A percentile compares a stretch with the other conserved stretches of the same genome.
phyloP scores from a whole-genome alignment of 2,329 filamentous ascomycete species.

The Curvularia spicifera region DNA sequence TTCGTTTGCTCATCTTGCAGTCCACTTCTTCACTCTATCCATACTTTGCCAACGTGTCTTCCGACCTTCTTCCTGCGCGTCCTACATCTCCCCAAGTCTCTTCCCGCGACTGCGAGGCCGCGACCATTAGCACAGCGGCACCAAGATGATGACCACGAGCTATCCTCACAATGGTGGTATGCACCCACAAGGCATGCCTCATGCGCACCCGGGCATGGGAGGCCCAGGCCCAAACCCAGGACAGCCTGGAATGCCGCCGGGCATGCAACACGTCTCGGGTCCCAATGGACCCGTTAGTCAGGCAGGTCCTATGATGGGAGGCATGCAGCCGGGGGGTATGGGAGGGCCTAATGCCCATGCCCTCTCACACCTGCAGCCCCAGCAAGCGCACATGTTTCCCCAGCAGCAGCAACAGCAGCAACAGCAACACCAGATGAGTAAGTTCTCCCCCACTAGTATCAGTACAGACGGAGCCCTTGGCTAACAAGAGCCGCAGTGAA shows the following conservation, averaged over 20 bases:
- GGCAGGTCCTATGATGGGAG: conserved; percentile 72
- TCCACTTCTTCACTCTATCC: conserved; percentile 14
- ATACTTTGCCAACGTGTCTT: conserved; percentile 11
- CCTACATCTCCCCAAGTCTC: conserved; percentile 11
- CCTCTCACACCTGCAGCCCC: conserved; percentile 73
- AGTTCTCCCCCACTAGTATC: conserved; percentile 24
- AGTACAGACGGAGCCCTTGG: not conserved
- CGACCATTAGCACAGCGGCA: conserved; percentile 20
- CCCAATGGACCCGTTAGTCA: conserved; percentile 74
- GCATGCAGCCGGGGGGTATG: conserved; percentile 69
- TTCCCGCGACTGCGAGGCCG: conserved; percentile 21
- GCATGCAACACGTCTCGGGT: conserved; percentile 73
- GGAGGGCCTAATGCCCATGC: conserved; percentile 68
- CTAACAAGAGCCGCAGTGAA: conserved; percentile 42
- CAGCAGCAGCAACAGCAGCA: conserved; percentile 55
- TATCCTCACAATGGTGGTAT: conserved; percentile 74
- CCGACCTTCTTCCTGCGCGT: conserved; percentile 5
- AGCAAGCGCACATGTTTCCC: conserved; percentile 63
- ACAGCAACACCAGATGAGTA: conserved; percentile 51
- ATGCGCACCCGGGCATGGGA: conserved; percentile 65
- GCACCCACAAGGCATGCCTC: conserved; percentile 73
- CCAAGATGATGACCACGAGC: conserved; percentile 71
- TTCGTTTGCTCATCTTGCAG: conserved; percentile 3
- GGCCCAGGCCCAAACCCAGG: conserved; percentile 73
- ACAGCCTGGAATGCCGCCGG: conserved; percentile 69